Conservation (phyloP, 176 grass and related monocot genomes). For the Avena atlantica region DNA sequence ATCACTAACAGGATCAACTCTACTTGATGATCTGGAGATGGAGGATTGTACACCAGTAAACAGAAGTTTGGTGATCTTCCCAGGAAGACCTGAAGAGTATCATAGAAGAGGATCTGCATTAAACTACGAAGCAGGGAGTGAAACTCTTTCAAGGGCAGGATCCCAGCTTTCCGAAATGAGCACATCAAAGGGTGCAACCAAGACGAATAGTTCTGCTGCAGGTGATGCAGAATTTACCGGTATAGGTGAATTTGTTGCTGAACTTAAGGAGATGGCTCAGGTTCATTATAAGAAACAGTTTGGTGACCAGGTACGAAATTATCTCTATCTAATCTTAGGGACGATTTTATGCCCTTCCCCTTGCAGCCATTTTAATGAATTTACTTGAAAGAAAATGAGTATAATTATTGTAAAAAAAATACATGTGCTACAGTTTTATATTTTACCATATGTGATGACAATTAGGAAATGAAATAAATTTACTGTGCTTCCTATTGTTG, state of each 20-base stretch:
- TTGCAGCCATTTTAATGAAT: neutral
- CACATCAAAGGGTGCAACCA: constrained; percentile 44
- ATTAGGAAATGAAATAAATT: neutral
- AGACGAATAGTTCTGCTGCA: constrained; percentile 46
- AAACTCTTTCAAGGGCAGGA: constrained; percentile 65
- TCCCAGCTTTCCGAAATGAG: constrained; percentile 67
- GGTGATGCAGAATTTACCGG: constrained; percentile 64
- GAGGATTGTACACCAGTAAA: constrained; percentile 75
- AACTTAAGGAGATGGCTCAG: constrained; percentile 92
- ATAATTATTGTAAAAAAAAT: neutral
- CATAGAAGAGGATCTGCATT: constrained; percentile 53
- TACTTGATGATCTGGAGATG: constrained; percentile 56
- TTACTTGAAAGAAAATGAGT: neutral
- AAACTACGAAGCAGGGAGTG: constrained; percentile 61
- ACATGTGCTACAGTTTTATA: neutral
- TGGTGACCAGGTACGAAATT: constrained; percentile 53
- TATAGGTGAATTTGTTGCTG: constrained; percentile 83
- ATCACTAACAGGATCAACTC: constrained; percentile 57
- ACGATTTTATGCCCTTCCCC: neutral
- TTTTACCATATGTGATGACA: neutral
- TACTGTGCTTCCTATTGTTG: neutral
- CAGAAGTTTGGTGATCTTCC: constrained; percentile 71
- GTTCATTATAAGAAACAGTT: constrained; percentile 68
- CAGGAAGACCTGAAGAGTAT: constrained; percentile 62
- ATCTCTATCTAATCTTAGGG: neutral